Base-by-base conservation (phyloP, 495 filamentous ascomycete genomes). In the Lophiostoma macrostomum region DNA sequence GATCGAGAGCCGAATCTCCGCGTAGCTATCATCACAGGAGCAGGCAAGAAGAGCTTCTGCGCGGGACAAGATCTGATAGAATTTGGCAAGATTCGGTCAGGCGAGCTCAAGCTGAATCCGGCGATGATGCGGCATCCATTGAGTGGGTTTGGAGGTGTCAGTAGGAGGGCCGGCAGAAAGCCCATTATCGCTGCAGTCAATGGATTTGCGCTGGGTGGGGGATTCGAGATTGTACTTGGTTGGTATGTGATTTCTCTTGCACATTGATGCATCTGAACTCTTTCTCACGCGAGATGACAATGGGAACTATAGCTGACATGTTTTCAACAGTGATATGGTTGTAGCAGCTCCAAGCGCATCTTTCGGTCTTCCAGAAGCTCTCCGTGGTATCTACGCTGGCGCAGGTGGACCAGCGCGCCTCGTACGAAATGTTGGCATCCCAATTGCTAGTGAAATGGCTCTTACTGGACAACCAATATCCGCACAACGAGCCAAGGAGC, bases 1-100 rank as follows among this genome's bases (percentile, higher is more conserved):
- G 80, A 83, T 56, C 66, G 65, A 0, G 76, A 81, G 63, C 78
- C 80, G 0, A 67, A 64, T 2, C 56, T 83, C 12, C 74, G 76
- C 11, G 76, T 81, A 6, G 79, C 73, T 2, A 71, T 83, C 18
- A 53, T 83, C 11, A 83, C 80, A 0, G 80, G 80, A 0, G 69
- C 65, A 14, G 80, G 80, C 16, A 55, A 58, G 37, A 69, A 74
- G 43, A 76, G 80, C 1, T 83, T 83, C 48, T 83, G 78, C 56
- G 80, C 80, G 0, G 80, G 80, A 0, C 77, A 78, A 3, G 80
- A 83, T 67, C 50, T 83, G 28, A 63, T 66, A 22, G 63, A 66
- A 50, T 38, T 62, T 18, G 60, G 60, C 16, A 54, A 59, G 32
- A 32, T 66, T 16, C 24, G 52, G 43, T 32, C 28, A 5, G 41